Percentiles rank a stretch among this genome's conserved stretches.
Evolutionary conservation across 331 rosid species (phyloP).

Genomic region (Acacia concinna): DNA sequence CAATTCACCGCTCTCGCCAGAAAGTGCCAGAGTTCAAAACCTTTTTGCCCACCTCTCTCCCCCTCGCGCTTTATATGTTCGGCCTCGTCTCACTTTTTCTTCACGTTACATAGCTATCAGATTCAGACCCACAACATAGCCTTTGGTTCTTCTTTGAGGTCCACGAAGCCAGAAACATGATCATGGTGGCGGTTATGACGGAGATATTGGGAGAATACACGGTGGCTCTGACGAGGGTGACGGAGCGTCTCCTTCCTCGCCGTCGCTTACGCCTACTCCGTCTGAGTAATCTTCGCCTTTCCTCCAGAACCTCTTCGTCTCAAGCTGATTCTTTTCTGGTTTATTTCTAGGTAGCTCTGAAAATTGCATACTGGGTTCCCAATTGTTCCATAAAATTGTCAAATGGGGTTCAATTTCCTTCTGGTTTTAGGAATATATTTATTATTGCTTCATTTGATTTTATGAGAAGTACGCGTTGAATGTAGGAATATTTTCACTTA

Average conservation of each 20-base stretch:
- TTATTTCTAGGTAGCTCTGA: constrained; percentile 38
- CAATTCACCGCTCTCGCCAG: background rate
- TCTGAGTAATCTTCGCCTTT: constrained; percentile 32
- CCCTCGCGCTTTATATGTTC: background rate
- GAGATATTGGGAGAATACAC: constrained; percentile 53
- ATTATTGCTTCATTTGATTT: background rate
- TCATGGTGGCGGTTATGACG: constrained; percentile 51
- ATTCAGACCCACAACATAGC: background rate
- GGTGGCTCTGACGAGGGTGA: constrained; percentile 45
- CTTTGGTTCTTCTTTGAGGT: background rate
- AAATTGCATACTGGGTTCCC: background rate
- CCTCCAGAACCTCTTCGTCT: constrained; percentile 27
- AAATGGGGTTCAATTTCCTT: background rate
- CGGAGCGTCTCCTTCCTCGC: constrained; percentile 45
- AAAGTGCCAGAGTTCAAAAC: constrained; percentile 26
- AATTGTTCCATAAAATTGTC: background rate
- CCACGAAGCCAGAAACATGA: constrained; percentile 38
- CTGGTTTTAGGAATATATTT: background rate
- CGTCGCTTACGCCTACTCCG: constrained; percentile 8
- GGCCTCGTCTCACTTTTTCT: background rate
- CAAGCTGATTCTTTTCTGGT: constrained; percentile 50
- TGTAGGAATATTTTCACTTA: background rate
- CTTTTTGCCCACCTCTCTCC: background rate
- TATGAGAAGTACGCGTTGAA: background rate
- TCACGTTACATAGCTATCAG: background rate